Evolutionary conservation across 768 basidiomycete species (phyloP).

Genomic region (Boletus rex-veris): DNA sequence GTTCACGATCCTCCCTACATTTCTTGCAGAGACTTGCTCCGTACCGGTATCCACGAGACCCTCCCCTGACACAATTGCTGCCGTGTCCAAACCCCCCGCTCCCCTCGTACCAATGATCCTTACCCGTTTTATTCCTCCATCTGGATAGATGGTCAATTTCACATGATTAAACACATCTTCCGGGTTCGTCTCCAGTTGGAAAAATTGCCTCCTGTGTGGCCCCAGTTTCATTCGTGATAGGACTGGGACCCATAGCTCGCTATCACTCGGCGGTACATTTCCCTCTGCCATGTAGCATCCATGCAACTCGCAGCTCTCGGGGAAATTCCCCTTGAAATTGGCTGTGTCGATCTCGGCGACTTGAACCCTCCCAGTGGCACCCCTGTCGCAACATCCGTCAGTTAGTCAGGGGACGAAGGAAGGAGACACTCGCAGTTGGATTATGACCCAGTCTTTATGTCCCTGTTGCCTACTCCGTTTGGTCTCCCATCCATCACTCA

Average conservation of each 20-base stretch:
- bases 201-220: constrained; percentile 86
- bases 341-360: constrained; percentile 88
- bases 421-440: constrained; percentile 64
- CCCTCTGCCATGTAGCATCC: constrained; percentile 38
- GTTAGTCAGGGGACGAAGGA: not conserved
- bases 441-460: constrained; percentile 89
- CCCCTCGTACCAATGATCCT: constrained; percentile 69
- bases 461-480: constrained; percentile 75
- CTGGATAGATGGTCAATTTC: constrained; percentile 85
- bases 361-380: constrained; percentile 68
- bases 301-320: constrained; percentile 80
- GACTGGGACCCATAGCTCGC: constrained; percentile 63
- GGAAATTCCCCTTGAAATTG: constrained; percentile 96
- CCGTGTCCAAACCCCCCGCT: constrained; percentile 11
- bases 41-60: constrained; percentile 2
- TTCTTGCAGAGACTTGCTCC: not conserved
- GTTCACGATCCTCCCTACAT: not conserved
- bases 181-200: constrained; percentile 70
- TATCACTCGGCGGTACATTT: constrained; percentile 38
- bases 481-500: constrained; percentile 99
- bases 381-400: constrained; percentile 41
- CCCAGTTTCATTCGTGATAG: constrained; percentile 78
- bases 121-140: constrained; percentile 94
- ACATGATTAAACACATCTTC: constrained; percentile 73
- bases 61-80: constrained; percentile 5